These are phyloP conservation scores for Moelleriella libera DNA, from an alignment of 2,329 filamentous ascomycete species.

Conservation along the genomic window DNA sequence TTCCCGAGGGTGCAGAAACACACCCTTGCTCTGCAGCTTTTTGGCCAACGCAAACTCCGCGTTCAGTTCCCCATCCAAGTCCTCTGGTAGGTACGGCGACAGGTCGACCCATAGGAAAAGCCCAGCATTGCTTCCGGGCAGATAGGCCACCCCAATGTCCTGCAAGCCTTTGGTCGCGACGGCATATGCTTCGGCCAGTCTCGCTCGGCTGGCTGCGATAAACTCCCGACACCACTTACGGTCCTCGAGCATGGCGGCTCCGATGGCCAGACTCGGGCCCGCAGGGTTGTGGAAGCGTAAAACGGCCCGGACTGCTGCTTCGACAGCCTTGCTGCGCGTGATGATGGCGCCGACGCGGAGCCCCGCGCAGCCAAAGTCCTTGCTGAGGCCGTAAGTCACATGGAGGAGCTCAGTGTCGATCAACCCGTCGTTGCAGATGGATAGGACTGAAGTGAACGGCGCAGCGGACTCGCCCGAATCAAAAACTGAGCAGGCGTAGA, in stretches of 20 bases:
- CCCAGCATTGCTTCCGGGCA: conserved; percentile 34
- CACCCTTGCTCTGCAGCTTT: conserved; percentile 27
- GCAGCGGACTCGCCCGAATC: conserved; percentile 15
- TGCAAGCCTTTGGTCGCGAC: conserved; percentile 22
- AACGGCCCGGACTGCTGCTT: conserved; percentile 20
- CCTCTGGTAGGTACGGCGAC: conserved; percentile 22
- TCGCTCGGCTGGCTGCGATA: conserved; percentile 21
- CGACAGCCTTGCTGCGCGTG: conserved; percentile 17
- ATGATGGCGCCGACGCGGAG: conserved; percentile 34
- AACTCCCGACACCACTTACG: conserved; percentile 28
- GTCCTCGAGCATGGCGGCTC: conserved; percentile 30
- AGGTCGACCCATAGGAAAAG: conserved; percentile 44
- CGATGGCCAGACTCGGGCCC: conserved; percentile 26
- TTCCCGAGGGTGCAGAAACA: conserved; percentile 34
- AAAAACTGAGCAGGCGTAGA: conserved; percentile 40
- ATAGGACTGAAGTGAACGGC: conserved; percentile 33
- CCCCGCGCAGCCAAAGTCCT: conserved; percentile 39
- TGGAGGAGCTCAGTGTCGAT: conserved; percentile 35
- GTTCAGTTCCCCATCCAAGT: conserved; percentile 14
- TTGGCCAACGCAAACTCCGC: conserved; percentile 29
- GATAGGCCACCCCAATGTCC: conserved; percentile 26
- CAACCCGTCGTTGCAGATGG: conserved; percentile 25
- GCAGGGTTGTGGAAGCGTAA: conserved; percentile 33
- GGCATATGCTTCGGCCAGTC: conserved; percentile 24
- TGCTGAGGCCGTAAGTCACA: conserved; percentile 29